Conservation (phyloP, 1,284 basidiomycete genomes). For the Tausonia pullulans region DNA sequence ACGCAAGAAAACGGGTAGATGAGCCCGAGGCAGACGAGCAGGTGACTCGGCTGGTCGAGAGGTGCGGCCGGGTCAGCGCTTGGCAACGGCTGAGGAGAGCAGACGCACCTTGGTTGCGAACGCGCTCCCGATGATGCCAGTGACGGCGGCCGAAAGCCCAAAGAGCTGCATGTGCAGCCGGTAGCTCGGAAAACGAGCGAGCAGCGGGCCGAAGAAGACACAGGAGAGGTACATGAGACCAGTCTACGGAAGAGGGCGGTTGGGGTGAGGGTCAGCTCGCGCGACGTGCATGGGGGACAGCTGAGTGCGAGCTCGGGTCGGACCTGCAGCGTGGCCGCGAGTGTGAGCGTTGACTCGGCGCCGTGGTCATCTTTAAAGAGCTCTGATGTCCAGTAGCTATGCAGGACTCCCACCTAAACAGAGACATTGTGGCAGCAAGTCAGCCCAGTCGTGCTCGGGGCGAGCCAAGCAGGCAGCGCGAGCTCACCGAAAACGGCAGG, state of each 20-base stretch:
- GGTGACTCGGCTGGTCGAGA: slow-evolving; percentile 33
- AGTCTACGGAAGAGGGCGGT: slow-evolving; percentile 27
- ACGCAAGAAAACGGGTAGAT: slow-evolving; percentile 28
- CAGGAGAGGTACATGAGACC: slow-evolving; percentile 31
- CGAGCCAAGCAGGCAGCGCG: background rate
- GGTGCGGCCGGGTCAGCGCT: no score
- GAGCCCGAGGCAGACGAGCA: slow-evolving; percentile 30
- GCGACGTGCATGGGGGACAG: no score
- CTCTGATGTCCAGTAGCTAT: slow-evolving; percentile 30
- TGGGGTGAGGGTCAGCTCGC: no score
- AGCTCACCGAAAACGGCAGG: background rate
- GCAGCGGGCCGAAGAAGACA: slow-evolving; percentile 24
- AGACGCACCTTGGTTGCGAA: slow-evolving; percentile 32
- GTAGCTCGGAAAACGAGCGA: slow-evolving; percentile 25
- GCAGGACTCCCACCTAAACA: slow-evolving; percentile 27
- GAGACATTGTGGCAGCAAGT: background rate
- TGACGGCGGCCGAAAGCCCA: slow-evolving; percentile 23
- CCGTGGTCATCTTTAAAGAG: slow-evolving; percentile 25
- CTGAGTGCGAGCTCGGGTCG: no score
- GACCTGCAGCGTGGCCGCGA: slow-evolving; percentile 31
- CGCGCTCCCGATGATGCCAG: slow-evolving; percentile 25
- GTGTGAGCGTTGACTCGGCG: slow-evolving; percentile 26
- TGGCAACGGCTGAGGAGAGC: no score
- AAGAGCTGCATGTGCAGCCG: slow-evolving; percentile 22
- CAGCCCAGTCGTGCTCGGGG: background rate